A percentile compares a stretch with the other conserved stretches of the same genome.
phyloP scores from a whole-genome alignment of 2,329 filamentous ascomycete species.

The Plenodomus tracheiphilus region DNA sequence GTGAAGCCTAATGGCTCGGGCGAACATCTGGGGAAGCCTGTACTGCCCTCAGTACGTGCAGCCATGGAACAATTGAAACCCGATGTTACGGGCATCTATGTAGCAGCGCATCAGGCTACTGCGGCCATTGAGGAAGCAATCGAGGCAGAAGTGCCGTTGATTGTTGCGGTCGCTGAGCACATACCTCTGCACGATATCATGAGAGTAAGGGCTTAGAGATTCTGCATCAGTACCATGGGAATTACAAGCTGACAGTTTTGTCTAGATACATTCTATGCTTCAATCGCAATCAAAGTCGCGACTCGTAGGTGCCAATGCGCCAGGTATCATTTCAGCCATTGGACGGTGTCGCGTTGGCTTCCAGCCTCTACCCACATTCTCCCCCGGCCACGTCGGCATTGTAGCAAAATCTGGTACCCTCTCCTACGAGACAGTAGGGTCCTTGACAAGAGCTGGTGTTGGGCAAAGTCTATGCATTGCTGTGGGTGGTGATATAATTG shows the following conservation, averaged over 20 bases:
- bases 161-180: constrained; percentile 79
- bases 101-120: constrained; percentile 73
- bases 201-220: constrained; percentile 54
- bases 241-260: constrained; percentile 3
- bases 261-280: constrained; percentile 68
- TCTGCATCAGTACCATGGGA: too few species aligned
- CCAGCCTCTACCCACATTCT: constrained; percentile 74
- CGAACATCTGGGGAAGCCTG: constrained; percentile 72
- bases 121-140: constrained; percentile 79
- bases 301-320: constrained; percentile 79
- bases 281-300: constrained; percentile 71
- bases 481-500: constrained; percentile 75
- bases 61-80: constrained; percentile 73
- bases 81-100: constrained; percentile 78
- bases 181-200: constrained; percentile 79
- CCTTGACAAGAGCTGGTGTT: constrained; percentile 71
- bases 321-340: constrained; percentile 75
- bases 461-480: constrained; percentile 78
- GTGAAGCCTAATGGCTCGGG: constrained; percentile 72
- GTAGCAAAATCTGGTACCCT: constrained; percentile 80
- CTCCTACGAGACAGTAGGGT: constrained; percentile 78
- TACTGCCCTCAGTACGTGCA: constrained; percentile 68
- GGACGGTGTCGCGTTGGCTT: constrained; percentile 74
- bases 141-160: constrained; percentile 74
- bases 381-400: constrained; percentile 70